phyloP scores from a whole-genome alignment of 768 basidiomycete genomes.

The Amanita polypyramis region DNA sequence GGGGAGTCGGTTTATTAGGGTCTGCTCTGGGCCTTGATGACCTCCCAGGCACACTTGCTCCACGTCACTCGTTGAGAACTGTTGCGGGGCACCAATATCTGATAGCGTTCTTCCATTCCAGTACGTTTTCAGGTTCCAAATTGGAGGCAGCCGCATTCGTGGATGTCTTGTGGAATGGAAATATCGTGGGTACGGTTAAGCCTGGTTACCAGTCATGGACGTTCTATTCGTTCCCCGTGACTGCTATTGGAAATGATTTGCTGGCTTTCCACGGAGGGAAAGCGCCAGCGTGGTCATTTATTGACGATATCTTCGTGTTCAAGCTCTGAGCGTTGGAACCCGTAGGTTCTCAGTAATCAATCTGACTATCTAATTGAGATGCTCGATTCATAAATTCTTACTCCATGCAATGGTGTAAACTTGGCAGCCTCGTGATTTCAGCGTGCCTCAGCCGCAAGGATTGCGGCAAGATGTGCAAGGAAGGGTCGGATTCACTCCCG shows the following conservation, averaged over 20 bases:
- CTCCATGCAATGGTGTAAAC: too few species aligned
- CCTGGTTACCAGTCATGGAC: constrained; percentile 30
- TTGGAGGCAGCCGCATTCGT: constrained; percentile 26
- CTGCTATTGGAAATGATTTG: constrained; percentile 24
- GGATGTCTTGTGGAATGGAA: constrained; percentile 34
- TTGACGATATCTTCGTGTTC: constrained; percentile 27
- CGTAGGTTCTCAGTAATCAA: too few species aligned
- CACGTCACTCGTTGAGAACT: constrained; percentile 22
- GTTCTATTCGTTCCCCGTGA: constrained; percentile 24
- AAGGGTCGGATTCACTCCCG: too few species aligned
- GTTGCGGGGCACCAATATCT: constrained; percentile 25
- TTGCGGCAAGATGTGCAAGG: too few species aligned
- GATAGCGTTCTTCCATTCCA: constrained; percentile 32
- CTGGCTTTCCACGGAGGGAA: constrained; percentile 31
- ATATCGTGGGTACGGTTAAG: constrained; percentile 19
- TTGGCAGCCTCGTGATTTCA: too few species aligned
- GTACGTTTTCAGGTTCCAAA: constrained; percentile 23
- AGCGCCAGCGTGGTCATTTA: constrained; percentile 38
- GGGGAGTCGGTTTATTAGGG: constrained; percentile 31
- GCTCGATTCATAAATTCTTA: too few species aligned
- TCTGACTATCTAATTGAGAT: too few species aligned
- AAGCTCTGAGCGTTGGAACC: constrained; percentile 18
- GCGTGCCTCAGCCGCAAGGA: too few species aligned
- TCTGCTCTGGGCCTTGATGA: constrained; percentile 27
- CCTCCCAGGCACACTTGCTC: constrained; percentile 28